A percentile compares a stretch with the other conserved stretches of the same genome.
phyloP scores from a whole-genome alignment of 1,139 yeast genomes.

The Diutina siamensis region DNA sequence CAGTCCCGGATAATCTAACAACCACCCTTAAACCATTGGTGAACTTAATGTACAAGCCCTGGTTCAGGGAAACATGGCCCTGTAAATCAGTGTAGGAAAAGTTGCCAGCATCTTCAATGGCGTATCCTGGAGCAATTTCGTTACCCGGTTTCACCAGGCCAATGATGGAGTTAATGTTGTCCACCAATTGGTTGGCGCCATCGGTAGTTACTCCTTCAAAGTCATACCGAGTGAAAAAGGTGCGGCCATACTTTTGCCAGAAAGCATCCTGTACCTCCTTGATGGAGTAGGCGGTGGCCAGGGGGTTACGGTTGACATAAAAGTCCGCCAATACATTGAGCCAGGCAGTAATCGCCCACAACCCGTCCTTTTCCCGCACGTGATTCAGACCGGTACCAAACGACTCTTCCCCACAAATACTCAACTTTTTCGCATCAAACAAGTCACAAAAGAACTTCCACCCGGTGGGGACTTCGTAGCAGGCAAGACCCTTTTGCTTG shows the following conservation, averaged over 20 bases:
- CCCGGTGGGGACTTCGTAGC: slow-evolving; percentile 97
- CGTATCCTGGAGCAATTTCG: slow-evolving; percentile 33
- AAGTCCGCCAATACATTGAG: slow-evolving; percentile 84
- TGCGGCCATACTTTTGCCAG: slow-evolving; percentile 92
- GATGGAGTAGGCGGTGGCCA: slow-evolving; percentile 46
- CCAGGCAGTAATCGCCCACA: slow-evolving; percentile 98
- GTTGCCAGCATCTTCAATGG: slow-evolving; percentile 69
- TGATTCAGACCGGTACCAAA: slow-evolving; percentile 98
- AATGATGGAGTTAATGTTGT: slow-evolving; percentile 34
- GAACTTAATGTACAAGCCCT: slow-evolving; percentile 81
- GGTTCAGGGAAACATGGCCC: slow-evolving; percentile 83
- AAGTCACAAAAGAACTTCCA: slow-evolving; percentile 97
- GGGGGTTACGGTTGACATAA: slow-evolving; percentile 42
- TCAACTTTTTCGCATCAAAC: slow-evolving; percentile 83
- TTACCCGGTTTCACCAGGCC: slow-evolving; percentile 29
- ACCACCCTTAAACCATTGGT: slow-evolving; percentile 78
- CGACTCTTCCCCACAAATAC: slow-evolving; percentile 97
- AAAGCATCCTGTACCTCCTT: slow-evolving; percentile 72
- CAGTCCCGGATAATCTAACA: slow-evolving; percentile 92
- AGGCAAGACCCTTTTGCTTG: slow-evolving; percentile 54
- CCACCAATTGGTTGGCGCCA: slow-evolving; percentile 65
- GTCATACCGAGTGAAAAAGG: slow-evolving; percentile 95
- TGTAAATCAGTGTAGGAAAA: slow-evolving; percentile 91
- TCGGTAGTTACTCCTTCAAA: slow-evolving; percentile 72
- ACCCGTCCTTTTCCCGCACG: slow-evolving; percentile 93